Conservation (phyloP, 2,329 filamentous ascomycete genomes). For the Biscogniauxia marginata region DNA sequence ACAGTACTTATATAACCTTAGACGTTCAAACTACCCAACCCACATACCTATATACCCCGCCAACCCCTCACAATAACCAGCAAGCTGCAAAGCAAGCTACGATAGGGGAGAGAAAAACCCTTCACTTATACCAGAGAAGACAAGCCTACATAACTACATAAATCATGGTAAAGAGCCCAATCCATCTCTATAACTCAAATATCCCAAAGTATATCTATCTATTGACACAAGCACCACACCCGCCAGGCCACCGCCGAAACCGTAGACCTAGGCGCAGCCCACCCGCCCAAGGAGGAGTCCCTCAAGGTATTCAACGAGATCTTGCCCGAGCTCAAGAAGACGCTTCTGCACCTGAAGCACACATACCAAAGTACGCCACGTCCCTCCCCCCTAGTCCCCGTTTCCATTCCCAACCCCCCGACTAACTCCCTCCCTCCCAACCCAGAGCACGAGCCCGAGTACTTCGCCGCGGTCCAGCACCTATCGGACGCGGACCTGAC, state of each 20-base stretch:
- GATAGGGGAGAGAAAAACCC: too few species aligned
- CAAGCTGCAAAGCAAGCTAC: too few species aligned
- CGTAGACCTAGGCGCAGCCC: slow-evolving; percentile 46
- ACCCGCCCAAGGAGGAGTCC: slow-evolving; percentile 50
- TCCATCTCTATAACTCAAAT: too few species aligned
- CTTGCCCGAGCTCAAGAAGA: slow-evolving; percentile 50
- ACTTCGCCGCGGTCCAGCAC: slow-evolving; percentile 49
- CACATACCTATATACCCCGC: too few species aligned
- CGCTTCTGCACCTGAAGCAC: slow-evolving; percentile 43
- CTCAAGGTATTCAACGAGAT: slow-evolving; percentile 49
- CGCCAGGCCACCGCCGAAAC: slow-evolving; percentile 53
- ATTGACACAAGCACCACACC: not conserved
- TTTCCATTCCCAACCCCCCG: not conserved
- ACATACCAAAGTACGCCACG: slow-evolving; percentile 25
- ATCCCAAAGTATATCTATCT: not conserved
- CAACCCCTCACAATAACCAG: too few species aligned
- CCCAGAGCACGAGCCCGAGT: slow-evolving; percentile 54
- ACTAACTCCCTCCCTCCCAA: not conserved
- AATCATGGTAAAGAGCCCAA: not conserved
- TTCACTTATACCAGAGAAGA: too few species aligned
- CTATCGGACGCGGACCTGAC: slow-evolving; percentile 40
- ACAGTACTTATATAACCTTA: too few species aligned
- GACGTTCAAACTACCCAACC: too few species aligned
- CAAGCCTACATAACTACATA: too few species aligned
- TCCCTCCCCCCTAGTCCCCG: not conserved